These are phyloP conservation scores for Miscanthus lutarioriparius DNA, from an alignment of 176 grass and related monocot species.

Conservation along the genomic window DNA sequence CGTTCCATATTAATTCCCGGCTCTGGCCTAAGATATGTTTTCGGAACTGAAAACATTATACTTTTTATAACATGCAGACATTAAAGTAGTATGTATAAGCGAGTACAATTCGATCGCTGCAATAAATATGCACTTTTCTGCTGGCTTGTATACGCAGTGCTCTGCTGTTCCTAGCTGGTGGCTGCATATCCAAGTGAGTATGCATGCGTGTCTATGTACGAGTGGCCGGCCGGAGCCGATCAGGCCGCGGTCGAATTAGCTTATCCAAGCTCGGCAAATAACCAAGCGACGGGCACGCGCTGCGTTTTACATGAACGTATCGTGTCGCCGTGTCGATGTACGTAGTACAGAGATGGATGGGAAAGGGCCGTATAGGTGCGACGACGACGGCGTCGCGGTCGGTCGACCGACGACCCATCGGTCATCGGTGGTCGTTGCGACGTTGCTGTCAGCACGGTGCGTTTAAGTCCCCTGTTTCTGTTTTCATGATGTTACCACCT, in stretches of 20 bases:
- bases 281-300: background rate
- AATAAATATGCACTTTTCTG: background rate
- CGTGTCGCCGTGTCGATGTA: too few species aligned
- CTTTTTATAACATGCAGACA: background rate
- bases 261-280: background rate
- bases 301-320: background rate
- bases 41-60: too few species aligned
- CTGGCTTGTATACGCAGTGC: background rate
- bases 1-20: background rate
- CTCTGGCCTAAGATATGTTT: too few species aligned
- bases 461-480: background rate
- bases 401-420: background rate
- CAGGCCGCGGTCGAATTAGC: background rate
- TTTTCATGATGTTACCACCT: background rate
- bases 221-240: slow-evolving; percentile 12
- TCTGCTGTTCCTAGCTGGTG: too few species aligned
- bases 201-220: background rate
- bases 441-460: slow-evolving; percentile 14
- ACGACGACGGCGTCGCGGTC: slow-evolving; percentile 28
- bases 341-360: too few species aligned
- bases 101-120: background rate
- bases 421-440: slow-evolving; percentile 21
- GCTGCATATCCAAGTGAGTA: too few species aligned
- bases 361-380: too few species aligned
- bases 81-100: too few species aligned